Evolutionary conservation across 345 rosid genomes (phyloP).

Genomic region (Aurinia saxatilis): DNA sequence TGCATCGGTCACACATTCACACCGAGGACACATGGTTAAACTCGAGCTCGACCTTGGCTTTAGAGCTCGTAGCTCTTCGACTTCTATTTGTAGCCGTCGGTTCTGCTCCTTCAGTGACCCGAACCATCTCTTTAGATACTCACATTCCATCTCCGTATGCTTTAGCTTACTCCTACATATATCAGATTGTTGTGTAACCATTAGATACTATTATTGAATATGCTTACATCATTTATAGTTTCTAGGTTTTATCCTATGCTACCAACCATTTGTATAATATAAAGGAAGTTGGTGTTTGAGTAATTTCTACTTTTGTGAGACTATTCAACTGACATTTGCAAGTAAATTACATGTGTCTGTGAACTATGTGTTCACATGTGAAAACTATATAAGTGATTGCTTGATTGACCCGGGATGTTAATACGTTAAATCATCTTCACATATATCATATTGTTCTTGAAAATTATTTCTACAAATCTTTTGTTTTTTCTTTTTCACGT

Average conservation of each 20-base stretch:
- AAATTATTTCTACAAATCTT: not conserved
- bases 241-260: not conserved
- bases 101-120: slow-evolving; percentile 52
- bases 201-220: not conserved
- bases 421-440: not conserved
- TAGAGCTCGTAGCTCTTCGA: slow-evolving; percentile 48
- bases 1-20: slow-evolving; percentile 24
- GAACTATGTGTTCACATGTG: slow-evolving; percentile 17
- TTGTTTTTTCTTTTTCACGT: not conserved
- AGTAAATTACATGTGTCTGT: not conserved
- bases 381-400: slow-evolving; percentile 9
- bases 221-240: not conserved
- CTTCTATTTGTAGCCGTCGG: slow-evolving; percentile 45
- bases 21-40: slow-evolving; percentile 32
- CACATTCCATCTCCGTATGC: slow-evolving; percentile 57
- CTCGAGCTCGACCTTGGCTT: slow-evolving; percentile 19
- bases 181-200: too few relatives aligned
- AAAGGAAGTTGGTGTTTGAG: slow-evolving; percentile 5
- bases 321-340: slow-evolving; percentile 8
- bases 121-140: slow-evolving; percentile 50
- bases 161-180: slow-evolving; percentile 58
- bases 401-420: slow-evolving; percentile 16
- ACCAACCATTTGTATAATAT: not conserved
- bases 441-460: not conserved
- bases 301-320: slow-evolving; percentile 9